Evolutionary conservation across 371 early-diverging fungal species (phyloP).

Genomic region (Funneliformis caledonium): DNA sequence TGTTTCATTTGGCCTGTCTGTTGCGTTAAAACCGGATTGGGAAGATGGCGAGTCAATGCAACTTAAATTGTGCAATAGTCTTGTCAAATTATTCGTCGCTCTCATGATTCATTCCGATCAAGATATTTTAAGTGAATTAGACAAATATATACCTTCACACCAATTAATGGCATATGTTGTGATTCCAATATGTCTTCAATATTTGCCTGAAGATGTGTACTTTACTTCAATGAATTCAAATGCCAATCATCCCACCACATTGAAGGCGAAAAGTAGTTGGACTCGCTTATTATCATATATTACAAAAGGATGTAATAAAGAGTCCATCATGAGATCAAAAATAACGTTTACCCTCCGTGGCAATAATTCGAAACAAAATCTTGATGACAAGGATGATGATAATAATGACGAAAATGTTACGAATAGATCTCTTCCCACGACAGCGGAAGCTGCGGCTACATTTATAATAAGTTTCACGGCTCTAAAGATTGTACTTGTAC

Average conservation of each 20-base stretch:
- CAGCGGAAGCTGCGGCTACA: neutral
- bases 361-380: neutral
- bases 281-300: constrained; percentile 14
- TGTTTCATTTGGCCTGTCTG: constrained; percentile 53
- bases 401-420: neutral
- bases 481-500: constrained; percentile 30
- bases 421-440: neutral
- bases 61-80: constrained; percentile 51
- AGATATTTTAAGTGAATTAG: constrained; percentile 58
- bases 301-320: constrained; percentile 24
- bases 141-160: constrained; percentile 42
- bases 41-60: constrained; percentile 44
- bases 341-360: neutral
- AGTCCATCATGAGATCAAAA: constrained; percentile 14
- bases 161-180: constrained; percentile 30
- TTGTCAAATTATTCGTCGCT: constrained; percentile 62
- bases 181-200: constrained; percentile 29
- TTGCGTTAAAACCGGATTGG: constrained; percentile 56
- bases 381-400: neutral
- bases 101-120: constrained; percentile 59
- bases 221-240: constrained; percentile 18
- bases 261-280: constrained; percentile 13
- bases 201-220: neutral
- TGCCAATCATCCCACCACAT: neutral
- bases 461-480: constrained; percentile 32